Conservation (phyloP, 2,329 filamentous ascomycete genomes). For the Monosporascus sp. region DNA sequence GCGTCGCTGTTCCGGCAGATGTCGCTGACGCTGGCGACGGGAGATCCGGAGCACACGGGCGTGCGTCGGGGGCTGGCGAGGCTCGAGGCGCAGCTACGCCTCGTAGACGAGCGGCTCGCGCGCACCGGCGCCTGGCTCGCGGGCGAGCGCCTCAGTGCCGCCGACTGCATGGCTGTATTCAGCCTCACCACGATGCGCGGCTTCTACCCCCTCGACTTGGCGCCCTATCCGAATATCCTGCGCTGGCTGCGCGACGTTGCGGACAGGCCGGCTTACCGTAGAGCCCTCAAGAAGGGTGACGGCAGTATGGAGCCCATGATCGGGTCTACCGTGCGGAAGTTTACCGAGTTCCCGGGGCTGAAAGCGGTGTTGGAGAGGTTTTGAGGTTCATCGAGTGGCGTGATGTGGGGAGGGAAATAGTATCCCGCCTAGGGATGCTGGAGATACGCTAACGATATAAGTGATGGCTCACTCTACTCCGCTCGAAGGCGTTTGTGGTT, state of each 20-base stretch:
- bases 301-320: conserved; percentile 6
- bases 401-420: background rate
- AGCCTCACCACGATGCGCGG: conserved; percentile 5
- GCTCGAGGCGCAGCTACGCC: conserved; percentile 1
- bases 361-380: conserved; percentile 1
- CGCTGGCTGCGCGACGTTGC: conserved; percentile 4
- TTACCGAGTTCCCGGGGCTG: conserved; percentile 4
- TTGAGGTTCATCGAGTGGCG: background rate
- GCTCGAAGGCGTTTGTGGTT: too few relatives aligned
- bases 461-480: too few relatives aligned
- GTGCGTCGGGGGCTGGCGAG: background rate
- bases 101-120: conserved; percentile 3
- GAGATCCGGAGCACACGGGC: background rate
- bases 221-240: conserved; percentile 4
- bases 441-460: background rate
- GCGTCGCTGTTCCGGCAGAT: conserved; percentile 1
- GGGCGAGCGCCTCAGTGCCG: conserved; percentile 1
- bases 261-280: conserved; percentile 2
- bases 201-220: conserved; percentile 1
- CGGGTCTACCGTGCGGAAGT: conserved; percentile 1
- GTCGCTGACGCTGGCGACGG: background rate
- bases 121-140: conserved; percentile 4
- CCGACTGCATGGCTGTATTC: conserved; percentile 5
- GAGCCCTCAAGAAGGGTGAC: conserved; percentile 5
- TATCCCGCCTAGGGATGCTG: background rate